phyloP scores from a whole-genome alignment of 768 basidiomycete genomes.

The Leccinum pellstonianum region DNA sequence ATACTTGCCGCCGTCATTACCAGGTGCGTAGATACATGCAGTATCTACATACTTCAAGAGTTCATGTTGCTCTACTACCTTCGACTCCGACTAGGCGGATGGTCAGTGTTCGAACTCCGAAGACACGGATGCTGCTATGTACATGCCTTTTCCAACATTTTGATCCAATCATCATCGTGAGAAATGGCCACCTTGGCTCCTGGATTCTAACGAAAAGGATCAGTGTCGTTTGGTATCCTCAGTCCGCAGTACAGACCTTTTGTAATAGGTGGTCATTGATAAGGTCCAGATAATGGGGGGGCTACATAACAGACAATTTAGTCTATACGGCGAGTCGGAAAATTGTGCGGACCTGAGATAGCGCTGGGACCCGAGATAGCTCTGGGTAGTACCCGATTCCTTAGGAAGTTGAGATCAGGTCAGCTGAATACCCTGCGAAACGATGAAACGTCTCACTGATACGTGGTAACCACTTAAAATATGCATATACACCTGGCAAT shows the following conservation, averaged over 20 bases:
- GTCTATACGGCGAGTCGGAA: no score
- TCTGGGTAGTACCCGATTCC: background rate
- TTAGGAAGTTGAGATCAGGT: background rate
- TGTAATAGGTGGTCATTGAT: conserved; percentile 13
- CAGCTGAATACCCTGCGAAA: no score
- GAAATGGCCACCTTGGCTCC: conserved; percentile 2
- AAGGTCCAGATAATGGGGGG: conserved; percentile 6
- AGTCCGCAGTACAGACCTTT: background rate
- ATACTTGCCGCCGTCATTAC: background rate
- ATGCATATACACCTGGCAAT: no score
- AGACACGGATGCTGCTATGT: no score
- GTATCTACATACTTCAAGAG: background rate
- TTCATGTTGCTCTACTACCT: background rate
- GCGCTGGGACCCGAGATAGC: no score
- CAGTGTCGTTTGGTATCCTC: background rate
- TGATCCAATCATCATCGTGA: conserved; percentile 13
- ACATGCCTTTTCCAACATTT: conserved; percentile 5
- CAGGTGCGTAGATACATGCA: background rate
- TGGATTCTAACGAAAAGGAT: background rate
- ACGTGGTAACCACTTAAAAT: background rate
- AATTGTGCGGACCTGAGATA: conserved; percentile 2
- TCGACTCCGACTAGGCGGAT: background rate
- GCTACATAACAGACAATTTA: background rate
- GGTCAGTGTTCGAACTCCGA: background rate
- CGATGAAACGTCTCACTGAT: background rate